Evolutionary conservation across 2,329 filamentous ascomycete genomes (phyloP), one percentile per base, ranked within the genome.

Genomic region (Cladosporium sp.): DNA sequence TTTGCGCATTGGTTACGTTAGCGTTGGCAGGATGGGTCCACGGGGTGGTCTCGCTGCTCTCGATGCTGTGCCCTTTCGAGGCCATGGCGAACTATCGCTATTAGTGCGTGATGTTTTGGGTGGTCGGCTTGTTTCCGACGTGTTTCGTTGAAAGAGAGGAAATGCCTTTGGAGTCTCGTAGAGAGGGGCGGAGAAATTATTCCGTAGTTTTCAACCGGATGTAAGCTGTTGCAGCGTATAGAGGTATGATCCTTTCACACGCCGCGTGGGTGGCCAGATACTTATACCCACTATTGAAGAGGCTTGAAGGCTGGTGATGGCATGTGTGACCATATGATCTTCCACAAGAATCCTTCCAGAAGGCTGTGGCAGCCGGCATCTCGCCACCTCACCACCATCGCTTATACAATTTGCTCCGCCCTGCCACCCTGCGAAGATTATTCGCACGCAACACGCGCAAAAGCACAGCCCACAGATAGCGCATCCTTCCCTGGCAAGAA

Each of bases 11-110:
- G 53, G 72, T 67, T 16, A 67, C 68, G 49, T 72, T 69, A 33
- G 71, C 71, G 62, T 72, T 72, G 35, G 69, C 68, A 1, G 68
- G 60, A 50, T 67, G 67, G 26, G 68, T 59, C 49, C 66, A 69
- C 23, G 67, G 66, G 28, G 40, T 60, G 28, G 63, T 33, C 40
- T 71, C 70, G 69, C 69, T 71, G 46, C 65, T 62, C 14, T 59
- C 40, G 70, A 69, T 52, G 33, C 29, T 52, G 62, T 65, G 56
- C 26, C 66, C 66, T 37, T 52, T 65, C 28, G 68, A 68, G 29
- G 66, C 62, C 66, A 65, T 65, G 28, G 49, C 37, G 23, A 18
- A 18, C 16, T 18, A 26, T 57, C 14, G 12, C 33, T 40, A 23
- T 40, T 57, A 40, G 55, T 57, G 31, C 21, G 29, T 14, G 31